These are phyloP conservation scores for Didymella arachidicola DNA, from an alignment of 2,329 filamentous ascomycete genomes.

Conservation along the genomic window DNA sequence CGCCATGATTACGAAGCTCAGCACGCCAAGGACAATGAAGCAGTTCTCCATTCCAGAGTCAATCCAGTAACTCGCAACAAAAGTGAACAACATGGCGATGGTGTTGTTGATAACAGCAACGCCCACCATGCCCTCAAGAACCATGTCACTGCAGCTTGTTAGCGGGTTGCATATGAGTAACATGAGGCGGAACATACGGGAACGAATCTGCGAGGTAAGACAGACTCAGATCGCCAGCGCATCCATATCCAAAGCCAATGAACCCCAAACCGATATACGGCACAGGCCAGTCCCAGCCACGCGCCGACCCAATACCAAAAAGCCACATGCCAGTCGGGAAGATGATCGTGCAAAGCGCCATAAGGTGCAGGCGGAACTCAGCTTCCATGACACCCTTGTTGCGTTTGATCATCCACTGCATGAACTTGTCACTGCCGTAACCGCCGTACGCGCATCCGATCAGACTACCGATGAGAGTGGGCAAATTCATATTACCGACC, in stretches of 20 bases:
- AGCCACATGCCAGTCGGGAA: constrained; percentile 62
- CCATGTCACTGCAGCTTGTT: constrained; percentile 25
- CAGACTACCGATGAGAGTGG: constrained; percentile 62
- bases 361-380: constrained; percentile 62
- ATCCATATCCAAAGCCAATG: constrained; percentile 67
- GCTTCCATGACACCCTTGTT: constrained; percentile 64
- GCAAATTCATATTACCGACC: constrained; percentile 66
- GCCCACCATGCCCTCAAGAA: constrained; percentile 33
- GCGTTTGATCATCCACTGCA: constrained; percentile 62
- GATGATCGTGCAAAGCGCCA: constrained; percentile 59
- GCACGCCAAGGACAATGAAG: constrained; percentile 30
- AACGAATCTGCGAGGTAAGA: constrained; percentile 31
- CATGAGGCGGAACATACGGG: constrained; percentile 17
- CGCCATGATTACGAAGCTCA: constrained; percentile 30
- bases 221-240: constrained; percentile 60
- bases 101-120: constrained; percentile 33
- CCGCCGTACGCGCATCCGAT: constrained; percentile 66
- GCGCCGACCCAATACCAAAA: constrained; percentile 61
- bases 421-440: constrained; percentile 64
- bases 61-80: constrained; percentile 30
- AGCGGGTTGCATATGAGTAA: not conserved
- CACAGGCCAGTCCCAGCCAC: constrained; percentile 62
- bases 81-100: constrained; percentile 29
- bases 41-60: constrained; percentile 32
- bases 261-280: constrained; percentile 65